Evolutionary conservation across 2,329 filamentous ascomycete species (phyloP).

Genomic region (Apiospora marii): DNA sequence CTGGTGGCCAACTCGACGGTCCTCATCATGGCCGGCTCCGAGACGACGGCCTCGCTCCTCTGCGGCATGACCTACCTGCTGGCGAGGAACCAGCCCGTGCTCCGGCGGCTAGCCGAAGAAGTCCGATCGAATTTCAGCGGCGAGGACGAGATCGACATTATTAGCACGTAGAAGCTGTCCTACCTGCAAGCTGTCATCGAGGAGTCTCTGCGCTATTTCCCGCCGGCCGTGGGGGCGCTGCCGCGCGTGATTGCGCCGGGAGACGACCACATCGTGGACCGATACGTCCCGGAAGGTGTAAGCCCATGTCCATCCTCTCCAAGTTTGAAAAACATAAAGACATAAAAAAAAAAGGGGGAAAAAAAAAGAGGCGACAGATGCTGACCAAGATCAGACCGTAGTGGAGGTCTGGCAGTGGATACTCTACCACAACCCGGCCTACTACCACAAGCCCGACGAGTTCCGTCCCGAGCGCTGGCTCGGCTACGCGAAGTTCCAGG

Average conservation of each 20-base stretch:
- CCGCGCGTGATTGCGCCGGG: slow-evolving; percentile 37
- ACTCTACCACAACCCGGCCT: slow-evolving; percentile 42
- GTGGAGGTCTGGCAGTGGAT: slow-evolving; percentile 48
- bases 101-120: slow-evolving; percentile 46
- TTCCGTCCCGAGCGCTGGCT: slow-evolving; percentile 52
- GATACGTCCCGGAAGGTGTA: slow-evolving; percentile 36
- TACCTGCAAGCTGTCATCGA: slow-evolving; percentile 54
- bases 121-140: slow-evolving; percentile 46
- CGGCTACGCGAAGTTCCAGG: slow-evolving; percentile 38
- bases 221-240: slow-evolving; percentile 39
- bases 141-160: slow-evolving; percentile 49
- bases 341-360: no score
- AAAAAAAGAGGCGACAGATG: no score
- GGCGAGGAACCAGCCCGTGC: slow-evolving; percentile 44
- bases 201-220: slow-evolving; percentile 52
- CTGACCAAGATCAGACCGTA: slow-evolving; percentile 37
- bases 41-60: slow-evolving; percentile 59
- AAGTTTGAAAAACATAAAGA: no score
- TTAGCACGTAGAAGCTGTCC: slow-evolving; percentile 41
- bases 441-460: slow-evolving; percentile 47
- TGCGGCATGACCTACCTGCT: slow-evolving; percentile 49
- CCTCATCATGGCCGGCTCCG: slow-evolving; percentile 55
- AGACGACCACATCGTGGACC: slow-evolving; percentile 36
- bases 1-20: slow-evolving; percentile 37
- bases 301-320: no score